Evolutionary conservation across 768 basidiomycete genomes (phyloP).

Genomic region (Punctularia strigosozonata): DNA sequence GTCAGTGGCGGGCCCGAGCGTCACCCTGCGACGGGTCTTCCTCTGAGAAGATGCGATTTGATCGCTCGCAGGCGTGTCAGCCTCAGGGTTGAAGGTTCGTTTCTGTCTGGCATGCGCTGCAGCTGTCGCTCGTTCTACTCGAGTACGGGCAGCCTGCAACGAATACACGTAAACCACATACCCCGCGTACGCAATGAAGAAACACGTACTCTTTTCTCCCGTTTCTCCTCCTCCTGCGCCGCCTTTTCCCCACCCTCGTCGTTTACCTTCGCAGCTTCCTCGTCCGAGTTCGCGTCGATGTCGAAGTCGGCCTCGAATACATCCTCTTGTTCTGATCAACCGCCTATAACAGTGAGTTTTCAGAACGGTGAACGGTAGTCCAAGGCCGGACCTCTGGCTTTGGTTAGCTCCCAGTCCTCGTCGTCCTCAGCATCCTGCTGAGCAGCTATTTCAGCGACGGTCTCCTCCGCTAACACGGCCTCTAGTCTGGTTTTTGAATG

Average conservation of each 20-base stretch:
- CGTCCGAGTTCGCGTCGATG: slow-evolving; percentile 79
- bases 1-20: slow-evolving; percentile 41
- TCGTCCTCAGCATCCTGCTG: slow-evolving; percentile 65
- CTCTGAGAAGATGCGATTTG: slow-evolving; percentile 12
- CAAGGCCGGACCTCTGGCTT: slow-evolving; percentile 31
- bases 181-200: neutral
- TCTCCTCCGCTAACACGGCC: slow-evolving; percentile 63
- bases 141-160: slow-evolving; percentile 38
- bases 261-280: slow-evolving; percentile 41
- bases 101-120: slow-evolving; percentile 56
- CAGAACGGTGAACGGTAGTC: neutral
- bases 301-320: slow-evolving; percentile 77
- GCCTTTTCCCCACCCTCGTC: slow-evolving; percentile 43
- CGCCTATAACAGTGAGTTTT: neutral
- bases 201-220: slow-evolving; percentile 31
- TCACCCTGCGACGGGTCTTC: slow-evolving; percentile 35
- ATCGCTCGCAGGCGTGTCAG: slow-evolving; percentile 19
- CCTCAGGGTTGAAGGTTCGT: slow-evolving; percentile 55
- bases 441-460: slow-evolving; percentile 33
- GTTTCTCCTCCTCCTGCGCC: slow-evolving; percentile 50
- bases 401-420: slow-evolving; percentile 53
- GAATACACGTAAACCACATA: neutral
- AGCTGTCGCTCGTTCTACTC: slow-evolving; percentile 51
- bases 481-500: slow-evolving; percentile 44
- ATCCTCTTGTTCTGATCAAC: slow-evolving; percentile 61